Base-by-base conservation (phyloP, 768 basidiomycete genomes). In the Dioszegia hungarica region DNA sequence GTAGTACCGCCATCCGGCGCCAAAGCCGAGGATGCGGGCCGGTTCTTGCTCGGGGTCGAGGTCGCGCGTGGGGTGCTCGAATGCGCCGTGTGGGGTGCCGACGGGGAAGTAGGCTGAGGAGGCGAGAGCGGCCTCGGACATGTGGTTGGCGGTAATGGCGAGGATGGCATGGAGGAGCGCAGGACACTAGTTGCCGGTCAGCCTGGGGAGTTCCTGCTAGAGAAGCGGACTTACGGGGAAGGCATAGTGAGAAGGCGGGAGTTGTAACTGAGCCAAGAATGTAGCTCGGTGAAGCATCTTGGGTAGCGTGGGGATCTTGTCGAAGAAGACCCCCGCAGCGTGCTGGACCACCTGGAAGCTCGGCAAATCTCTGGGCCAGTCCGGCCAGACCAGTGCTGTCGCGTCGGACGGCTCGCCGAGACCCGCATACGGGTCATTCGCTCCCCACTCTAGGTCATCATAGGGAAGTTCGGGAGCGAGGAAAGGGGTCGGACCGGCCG, bases 311-410 rank as follows among this genome's bases (percentile, higher is more conserved):
- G 67, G 63, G 1, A 72, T 49, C 44, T 64, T 67, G 28, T 69
- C 67, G 48, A 69, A 72, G 57, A 72, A 72, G 0, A 64, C 45
- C 9, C 43, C 39, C 12, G 59, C 62, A 22, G 57, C 38, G 43
- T 67, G 70, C 63, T 69, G 65, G 6, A 72, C 68, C 5, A 69
- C 55, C n/a, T 59, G 57, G 10, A 52, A 52, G 17, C 59, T 48
- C 5, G 70, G 70, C 14, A 72, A 59, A 39, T 67, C 63, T 24
- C 36, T 38, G 1, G 70, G 65, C 70, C 70, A 72, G 29, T 68
- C 63, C 47, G 70, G 62, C 67, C 67, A 72, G 3, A 65, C 51
- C 44, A 70, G 19, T n/a, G 52, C 51, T 19, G 61, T 54, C 12
- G 34, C 9, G 31, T 34, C 44, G 9, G 60, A 38, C 5, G 25